A percentile compares a stretch with the other conserved stretches of the same genome.
These are phyloP conservation scores for Salix purpurea DNA, from an alignment of 345 rosid genomes.

Conservation along the genomic window DNA sequence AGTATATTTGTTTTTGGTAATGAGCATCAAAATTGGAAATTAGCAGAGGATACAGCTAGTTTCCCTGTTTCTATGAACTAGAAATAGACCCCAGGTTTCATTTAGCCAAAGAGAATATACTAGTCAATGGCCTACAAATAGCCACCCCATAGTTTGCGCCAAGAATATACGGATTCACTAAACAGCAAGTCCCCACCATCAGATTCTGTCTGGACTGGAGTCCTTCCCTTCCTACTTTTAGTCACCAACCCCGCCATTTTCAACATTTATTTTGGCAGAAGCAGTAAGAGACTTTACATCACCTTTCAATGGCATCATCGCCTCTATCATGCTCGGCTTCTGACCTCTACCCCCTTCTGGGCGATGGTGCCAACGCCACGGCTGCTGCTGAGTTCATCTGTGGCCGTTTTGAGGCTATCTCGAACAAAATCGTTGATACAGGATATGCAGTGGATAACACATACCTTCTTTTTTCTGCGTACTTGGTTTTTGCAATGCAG, in stretches of 20 bases:
- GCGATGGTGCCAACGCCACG: constrained; percentile 6
- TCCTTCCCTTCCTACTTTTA: too few relatives aligned
- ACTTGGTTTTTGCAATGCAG: constrained; percentile 24
- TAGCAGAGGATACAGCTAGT: too few relatives aligned
- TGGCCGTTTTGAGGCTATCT: constrained; percentile 3
- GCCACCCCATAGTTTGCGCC: too few relatives aligned
- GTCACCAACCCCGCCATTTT: neutral
- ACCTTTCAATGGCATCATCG: neutral
- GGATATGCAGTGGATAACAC: constrained; percentile 29
- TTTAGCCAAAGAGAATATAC: too few relatives aligned
- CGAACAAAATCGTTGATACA: neutral
- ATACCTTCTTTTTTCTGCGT: constrained; percentile 42
- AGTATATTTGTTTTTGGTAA: too few relatives aligned
- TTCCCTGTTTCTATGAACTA: too few relatives aligned
- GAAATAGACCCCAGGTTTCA: too few relatives aligned
- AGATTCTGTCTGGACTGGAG: too few relatives aligned
- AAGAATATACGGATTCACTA: too few relatives aligned
- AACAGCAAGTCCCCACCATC: too few relatives aligned
- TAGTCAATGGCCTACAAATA: too few relatives aligned
- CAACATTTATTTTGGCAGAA: neutral
- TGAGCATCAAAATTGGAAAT: too few relatives aligned
- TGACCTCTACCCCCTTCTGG: constrained; percentile 7
- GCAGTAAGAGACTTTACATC: neutral
- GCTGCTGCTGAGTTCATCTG: constrained; percentile 10
- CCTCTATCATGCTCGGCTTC: constrained; percentile 7